Evolutionary conservation across 1,284 basidiomycete species (phyloP).

Genomic region (Irpex sp.): DNA sequence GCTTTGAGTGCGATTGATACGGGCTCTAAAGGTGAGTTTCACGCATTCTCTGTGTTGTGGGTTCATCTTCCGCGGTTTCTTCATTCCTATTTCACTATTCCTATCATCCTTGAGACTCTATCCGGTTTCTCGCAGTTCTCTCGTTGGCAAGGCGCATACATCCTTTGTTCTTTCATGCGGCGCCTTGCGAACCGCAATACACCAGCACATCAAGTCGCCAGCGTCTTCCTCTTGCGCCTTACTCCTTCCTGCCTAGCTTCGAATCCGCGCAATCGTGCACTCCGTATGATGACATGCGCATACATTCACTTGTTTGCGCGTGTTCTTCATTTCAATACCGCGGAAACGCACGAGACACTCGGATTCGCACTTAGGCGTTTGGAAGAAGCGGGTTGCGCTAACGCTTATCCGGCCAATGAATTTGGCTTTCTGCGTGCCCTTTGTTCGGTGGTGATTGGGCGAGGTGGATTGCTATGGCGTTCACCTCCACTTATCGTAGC

Average conservation of each 20-base stretch:
- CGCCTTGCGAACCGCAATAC: not conserved
- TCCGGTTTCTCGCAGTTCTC: not conserved
- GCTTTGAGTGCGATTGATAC: constrained; percentile 13
- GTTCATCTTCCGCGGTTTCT: not conserved
- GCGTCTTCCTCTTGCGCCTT: not conserved
- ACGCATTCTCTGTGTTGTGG: not conserved
- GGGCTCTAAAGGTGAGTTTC: not conserved
- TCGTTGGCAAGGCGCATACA: not conserved
- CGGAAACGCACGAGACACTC: not conserved
- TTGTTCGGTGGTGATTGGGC: not conserved
- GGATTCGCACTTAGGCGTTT: not conserved
- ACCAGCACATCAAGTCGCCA: not conserved
- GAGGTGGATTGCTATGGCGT: not conserved
- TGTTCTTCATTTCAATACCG: not conserved
- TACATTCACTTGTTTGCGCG: not conserved
- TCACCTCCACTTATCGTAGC: no score
- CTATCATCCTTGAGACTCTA: not conserved
- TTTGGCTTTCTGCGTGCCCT: not conserved
- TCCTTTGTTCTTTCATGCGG: not conserved
- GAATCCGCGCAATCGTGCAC: not conserved
- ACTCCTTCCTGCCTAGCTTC: not conserved
- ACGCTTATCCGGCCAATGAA: not conserved
- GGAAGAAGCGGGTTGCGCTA: not conserved
- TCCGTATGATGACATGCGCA: not conserved
- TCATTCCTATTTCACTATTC: not conserved